Base-by-base conservation (phyloP, 441 rosid species). In the Erodium moschatum region DNA sequence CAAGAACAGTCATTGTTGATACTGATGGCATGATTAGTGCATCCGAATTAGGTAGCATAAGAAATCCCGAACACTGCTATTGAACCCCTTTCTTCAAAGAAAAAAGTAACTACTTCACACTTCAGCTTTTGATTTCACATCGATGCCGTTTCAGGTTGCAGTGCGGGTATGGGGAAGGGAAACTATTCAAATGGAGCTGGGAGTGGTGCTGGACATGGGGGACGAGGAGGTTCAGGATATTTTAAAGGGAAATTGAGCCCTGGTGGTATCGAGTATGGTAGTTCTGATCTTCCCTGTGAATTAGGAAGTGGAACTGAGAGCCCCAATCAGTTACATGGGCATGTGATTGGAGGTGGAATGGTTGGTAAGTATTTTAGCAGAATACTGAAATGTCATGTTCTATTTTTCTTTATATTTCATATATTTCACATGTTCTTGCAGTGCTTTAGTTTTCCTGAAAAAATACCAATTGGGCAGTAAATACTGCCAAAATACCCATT, bases 141-240 rank as follows among this genome's bases (percentile, higher is more conserved):
- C 29, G 48, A 64, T 15, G 16, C 19, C 70, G 68, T 80, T 70
- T 71, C 85, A 95, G 99, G 99, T 83, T 95, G 99, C 78, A 90
- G 85, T 80, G 90, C 80, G 42, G 97, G 99, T 65, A 71, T 87
- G 68, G 99, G 97, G 50, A 90, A 83, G 77, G 97, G 99, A 77
- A 85, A 86, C 72, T 91, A 86, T 81, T 84, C 87, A 62, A 79
- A 87, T 76, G 96, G 99, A 72, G 91, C 94, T 82, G 97, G 99
- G 69, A 86, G 99, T 80, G 99, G 97, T 69, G 97, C 97, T 73
- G 97, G 99, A 71, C 99, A 95, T 70, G 97, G 99, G 27, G 99
- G 99, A 73, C 75, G 85, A 73, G 99, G 99, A 70, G 99, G 99
- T 68, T 85, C 96, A 69, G 99, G 99, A 73, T 82, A 78, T 81